Evolutionary conservation across 371 early-diverging fungal species (phyloP).

Genomic region (Dinochytrium kinnereticum): DNA sequence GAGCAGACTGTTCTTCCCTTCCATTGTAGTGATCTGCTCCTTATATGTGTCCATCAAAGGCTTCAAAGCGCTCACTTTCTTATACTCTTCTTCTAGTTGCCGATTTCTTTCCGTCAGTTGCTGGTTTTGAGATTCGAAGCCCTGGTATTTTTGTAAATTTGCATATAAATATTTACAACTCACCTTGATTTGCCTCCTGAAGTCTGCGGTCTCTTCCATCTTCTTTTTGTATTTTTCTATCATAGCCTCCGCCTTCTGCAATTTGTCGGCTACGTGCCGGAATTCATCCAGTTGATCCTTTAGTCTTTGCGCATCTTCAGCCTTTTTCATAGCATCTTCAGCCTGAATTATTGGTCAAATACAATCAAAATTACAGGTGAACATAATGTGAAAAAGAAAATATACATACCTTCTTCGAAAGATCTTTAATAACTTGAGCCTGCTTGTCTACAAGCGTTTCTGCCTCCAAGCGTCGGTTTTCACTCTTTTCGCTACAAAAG

Average conservation of each 20-base stretch:
- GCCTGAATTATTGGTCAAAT: conserved; percentile 20
- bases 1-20: conserved; percentile 71
- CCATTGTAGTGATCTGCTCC: conserved; percentile 76
- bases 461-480: conserved; percentile 74
- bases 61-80: conserved; percentile 77
- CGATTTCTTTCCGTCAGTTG: conserved; percentile 68
- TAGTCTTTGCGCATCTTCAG: conserved; percentile 71
- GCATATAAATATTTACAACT: background rate
- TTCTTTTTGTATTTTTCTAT: conserved; percentile 95
- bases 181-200: conserved; percentile 77
- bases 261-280: conserved; percentile 83
- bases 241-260: conserved; percentile 89
- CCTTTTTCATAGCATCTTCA: conserved; percentile 51
- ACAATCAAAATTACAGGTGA: background rate
- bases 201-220: conserved; percentile 83
- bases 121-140: conserved; percentile 79
- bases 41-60: conserved; percentile 86
- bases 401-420: conserved; percentile 63
- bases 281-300: conserved; percentile 91
- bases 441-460: conserved; percentile 70
- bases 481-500: conserved; percentile 68
- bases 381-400: background rate
- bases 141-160: conserved; percentile 35
- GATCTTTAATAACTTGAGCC: conserved; percentile 62
- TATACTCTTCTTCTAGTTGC: conserved; percentile 85